Evolutionary conservation across 306 rosid genomes (phyloP).

Genomic region (Trichosanthes truncata): DNA sequence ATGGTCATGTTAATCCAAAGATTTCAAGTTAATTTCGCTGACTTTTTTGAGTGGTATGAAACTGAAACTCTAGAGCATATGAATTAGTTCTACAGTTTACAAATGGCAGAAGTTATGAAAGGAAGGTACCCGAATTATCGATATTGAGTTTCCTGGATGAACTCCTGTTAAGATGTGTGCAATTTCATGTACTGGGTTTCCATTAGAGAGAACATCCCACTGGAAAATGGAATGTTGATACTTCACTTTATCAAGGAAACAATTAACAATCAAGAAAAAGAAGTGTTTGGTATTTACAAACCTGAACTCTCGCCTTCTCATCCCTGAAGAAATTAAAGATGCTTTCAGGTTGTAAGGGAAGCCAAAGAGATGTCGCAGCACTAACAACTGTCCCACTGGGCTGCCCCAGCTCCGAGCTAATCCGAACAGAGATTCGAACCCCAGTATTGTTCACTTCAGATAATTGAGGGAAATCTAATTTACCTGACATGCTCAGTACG

Average conservation of each 20-base stretch:
- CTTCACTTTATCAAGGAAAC: not conserved
- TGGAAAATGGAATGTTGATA: slow-evolving; percentile 10
- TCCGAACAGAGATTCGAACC: slow-evolving; percentile 30
- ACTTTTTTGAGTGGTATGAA: not conserved
- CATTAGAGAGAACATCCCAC: slow-evolving; percentile 60
- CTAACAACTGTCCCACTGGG: slow-evolving; percentile 35
- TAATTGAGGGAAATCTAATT: slow-evolving; percentile 32
- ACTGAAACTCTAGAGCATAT: not conserved
- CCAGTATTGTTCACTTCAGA: slow-evolving; percentile 26
- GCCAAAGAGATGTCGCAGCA: slow-evolving; percentile 52
- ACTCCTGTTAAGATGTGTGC: slow-evolving; percentile 38
- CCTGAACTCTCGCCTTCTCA: slow-evolving; percentile 35
- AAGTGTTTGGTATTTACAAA: slow-evolving; percentile 1
- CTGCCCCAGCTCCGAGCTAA: slow-evolving; percentile 19
- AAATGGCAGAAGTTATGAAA: not conserved
- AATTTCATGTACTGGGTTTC: slow-evolving; percentile 24
- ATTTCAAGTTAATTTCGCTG: not conserved
- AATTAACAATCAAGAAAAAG: not conserved
- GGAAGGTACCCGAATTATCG: slow-evolving; percentile 41
- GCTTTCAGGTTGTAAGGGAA: slow-evolving; percentile 26
- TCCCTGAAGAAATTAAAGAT: slow-evolving; percentile 40
- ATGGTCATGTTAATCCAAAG: not conserved
- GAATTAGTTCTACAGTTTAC: not conserved
- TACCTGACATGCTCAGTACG: slow-evolving; percentile 31
- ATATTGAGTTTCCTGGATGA: slow-evolving; percentile 34